Percentiles rank a stretch among this genome's conserved stretches.
Evolutionary conservation across 2,329 filamentous ascomycete genomes (phyloP).

Genomic region (Ceratocystis smalleyi): DNA sequence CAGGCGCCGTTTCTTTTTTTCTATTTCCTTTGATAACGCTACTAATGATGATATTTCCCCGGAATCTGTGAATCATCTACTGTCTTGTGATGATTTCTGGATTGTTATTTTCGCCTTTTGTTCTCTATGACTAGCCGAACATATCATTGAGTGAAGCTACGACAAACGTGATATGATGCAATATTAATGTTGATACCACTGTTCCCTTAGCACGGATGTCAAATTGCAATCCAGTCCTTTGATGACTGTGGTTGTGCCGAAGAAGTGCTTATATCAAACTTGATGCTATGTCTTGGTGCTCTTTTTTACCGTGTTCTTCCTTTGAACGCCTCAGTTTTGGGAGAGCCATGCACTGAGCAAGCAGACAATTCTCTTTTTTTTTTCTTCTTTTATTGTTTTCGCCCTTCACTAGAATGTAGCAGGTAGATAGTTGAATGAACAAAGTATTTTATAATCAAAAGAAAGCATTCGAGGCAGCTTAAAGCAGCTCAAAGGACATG

Average conservation of each 20-base stretch:
- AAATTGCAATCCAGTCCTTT: constrained; percentile 87
- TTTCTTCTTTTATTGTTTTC: too few species aligned
- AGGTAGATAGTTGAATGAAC: background rate
- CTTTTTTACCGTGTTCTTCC: background rate
- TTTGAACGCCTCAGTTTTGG: background rate
- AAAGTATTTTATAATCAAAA: background rate
- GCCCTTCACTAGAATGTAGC: too few species aligned
- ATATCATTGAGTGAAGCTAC: background rate
- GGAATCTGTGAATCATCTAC: background rate
- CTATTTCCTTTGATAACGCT: background rate
- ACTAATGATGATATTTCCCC: constrained; percentile 17
- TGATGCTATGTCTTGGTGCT: constrained; percentile 14
- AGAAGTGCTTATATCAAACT: constrained; percentile 83
- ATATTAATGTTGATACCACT: constrained; percentile 6
- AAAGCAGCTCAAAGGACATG: too few species aligned
- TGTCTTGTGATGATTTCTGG: too few species aligned
- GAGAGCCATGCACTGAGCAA: constrained; percentile 2
- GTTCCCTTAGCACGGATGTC: constrained; percentile 76
- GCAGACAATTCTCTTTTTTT: constrained; percentile 7
- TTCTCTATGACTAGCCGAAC: background rate
- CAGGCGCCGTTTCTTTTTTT: background rate
- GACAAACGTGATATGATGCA: background rate
- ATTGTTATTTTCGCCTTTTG: background rate
- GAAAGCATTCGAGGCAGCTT: too few species aligned
- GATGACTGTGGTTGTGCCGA: constrained; percentile 94